Conservation (phyloP, 2,329 filamentous ascomycete genomes). For the Clonostachys byssicola region DNA sequence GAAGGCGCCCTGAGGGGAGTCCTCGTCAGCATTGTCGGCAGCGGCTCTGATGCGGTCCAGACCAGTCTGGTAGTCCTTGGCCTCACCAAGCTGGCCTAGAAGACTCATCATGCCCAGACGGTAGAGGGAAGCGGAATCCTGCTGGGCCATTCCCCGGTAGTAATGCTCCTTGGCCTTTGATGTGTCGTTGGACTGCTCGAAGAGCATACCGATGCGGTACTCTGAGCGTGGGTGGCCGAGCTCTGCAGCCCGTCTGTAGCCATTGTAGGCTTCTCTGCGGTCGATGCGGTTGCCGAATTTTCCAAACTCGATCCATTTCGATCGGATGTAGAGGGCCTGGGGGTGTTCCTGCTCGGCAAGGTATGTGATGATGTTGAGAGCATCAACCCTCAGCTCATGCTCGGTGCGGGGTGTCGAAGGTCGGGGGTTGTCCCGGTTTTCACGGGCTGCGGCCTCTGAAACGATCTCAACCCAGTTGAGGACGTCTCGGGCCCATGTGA, state of each 20-base stretch:
- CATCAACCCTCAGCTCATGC: slow-evolving; percentile 82
- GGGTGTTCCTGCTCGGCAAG: slow-evolving; percentile 89
- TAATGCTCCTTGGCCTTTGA: slow-evolving; percentile 91
- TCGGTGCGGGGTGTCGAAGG: slow-evolving; percentile 81
- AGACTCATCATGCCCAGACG: slow-evolving; percentile 97
- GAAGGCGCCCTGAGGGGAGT: slow-evolving; percentile 93
- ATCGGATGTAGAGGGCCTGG: slow-evolving; percentile 87
- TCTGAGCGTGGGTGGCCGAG: slow-evolving; percentile 85
- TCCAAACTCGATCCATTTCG: slow-evolving; percentile 97
- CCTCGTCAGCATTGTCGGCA: slow-evolving; percentile 87
- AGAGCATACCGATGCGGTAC: slow-evolving; percentile 98
- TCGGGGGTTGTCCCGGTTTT: slow-evolving; percentile 48
- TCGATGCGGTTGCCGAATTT: slow-evolving; percentile 89
- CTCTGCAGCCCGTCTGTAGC: slow-evolving; percentile 81
- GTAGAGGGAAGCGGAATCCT: slow-evolving; percentile 83
- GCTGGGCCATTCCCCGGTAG: slow-evolving; percentile 70
- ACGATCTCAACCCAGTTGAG: slow-evolving; percentile 84
- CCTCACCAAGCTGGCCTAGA: slow-evolving; percentile 87
- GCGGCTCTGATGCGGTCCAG: slow-evolving; percentile 80
- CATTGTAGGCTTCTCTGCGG: slow-evolving; percentile 89
- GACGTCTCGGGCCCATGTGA: slow-evolving; percentile 93
- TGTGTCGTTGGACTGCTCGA: slow-evolving; percentile 90
- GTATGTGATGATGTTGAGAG: slow-evolving; percentile 87
- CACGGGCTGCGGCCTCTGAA: slow-evolving; percentile 69
- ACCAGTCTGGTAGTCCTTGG: slow-evolving; percentile 73